phyloP scores from a whole-genome alignment of 345 rosid species.

The Rhodamnia argentea region DNA sequence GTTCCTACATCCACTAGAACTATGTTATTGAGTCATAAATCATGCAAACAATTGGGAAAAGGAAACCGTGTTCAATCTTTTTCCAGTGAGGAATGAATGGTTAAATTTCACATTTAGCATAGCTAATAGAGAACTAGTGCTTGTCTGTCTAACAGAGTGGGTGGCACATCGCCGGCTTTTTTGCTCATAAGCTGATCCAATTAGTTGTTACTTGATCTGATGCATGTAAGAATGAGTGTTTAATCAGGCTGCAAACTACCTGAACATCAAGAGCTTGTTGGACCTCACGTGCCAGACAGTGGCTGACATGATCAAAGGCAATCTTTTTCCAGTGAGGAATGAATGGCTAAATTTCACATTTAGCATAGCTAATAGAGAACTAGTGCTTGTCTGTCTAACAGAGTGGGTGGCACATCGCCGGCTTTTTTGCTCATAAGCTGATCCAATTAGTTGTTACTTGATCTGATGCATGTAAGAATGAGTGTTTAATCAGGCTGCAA shows the following conservation, averaged over 20 bases:
- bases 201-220: neutral
- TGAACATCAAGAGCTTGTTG: slow-evolving; percentile 34
- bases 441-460: neutral
- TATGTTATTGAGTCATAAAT: neutral
- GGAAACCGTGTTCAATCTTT: neutral
- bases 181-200: neutral
- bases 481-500: slow-evolving; percentile 32
- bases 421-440: neutral
- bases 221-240: neutral
- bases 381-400: neutral
- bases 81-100: neutral
- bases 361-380: neutral
- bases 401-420: neutral
- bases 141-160: neutral
- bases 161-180: neutral
- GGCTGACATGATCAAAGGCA: slow-evolving; percentile 49
- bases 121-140: neutral
- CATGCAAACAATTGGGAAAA: neutral
- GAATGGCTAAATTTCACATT: neutral
- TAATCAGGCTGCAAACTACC: slow-evolving; percentile 49
- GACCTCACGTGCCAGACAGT: slow-evolving; percentile 45
- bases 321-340: neutral
- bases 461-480: neutral
- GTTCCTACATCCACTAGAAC: neutral
- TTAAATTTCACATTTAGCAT: neutral